Conservation (phyloP, 352 stramenopile species). For the Phytophthora cactorum region DNA sequence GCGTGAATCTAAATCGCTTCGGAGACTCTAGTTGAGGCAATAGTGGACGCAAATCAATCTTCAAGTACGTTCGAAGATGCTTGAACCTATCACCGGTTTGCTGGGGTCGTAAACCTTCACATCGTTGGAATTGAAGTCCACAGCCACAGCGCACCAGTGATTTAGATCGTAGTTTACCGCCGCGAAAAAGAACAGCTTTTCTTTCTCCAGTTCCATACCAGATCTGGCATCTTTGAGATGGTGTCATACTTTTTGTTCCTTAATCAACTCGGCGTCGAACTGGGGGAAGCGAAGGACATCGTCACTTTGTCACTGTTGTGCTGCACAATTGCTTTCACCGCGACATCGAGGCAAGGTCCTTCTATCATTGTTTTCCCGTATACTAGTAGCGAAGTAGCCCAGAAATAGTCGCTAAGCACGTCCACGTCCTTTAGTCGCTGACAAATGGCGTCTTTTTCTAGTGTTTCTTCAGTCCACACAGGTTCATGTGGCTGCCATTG, state of each 20-base stretch:
- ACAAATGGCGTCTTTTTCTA: neutral
- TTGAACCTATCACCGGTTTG: constrained; percentile 1
- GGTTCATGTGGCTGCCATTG: neutral
- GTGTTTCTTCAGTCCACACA: neutral
- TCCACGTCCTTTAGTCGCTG: neutral
- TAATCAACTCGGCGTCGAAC: constrained; percentile 9
- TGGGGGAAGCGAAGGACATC: neutral
- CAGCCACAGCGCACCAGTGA: constrained; percentile 13
- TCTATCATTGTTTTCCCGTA: constrained; percentile 9
- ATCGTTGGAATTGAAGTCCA: neutral
- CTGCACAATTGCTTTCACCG: neutral
- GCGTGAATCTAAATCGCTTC: constrained; percentile 5
- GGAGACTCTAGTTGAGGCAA: constrained; percentile 4
- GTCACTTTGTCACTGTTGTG: neutral
- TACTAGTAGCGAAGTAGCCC: neutral
- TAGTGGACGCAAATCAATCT: neutral
- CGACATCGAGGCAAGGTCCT: constrained; percentile 1
- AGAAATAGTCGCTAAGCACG: constrained; percentile 9
- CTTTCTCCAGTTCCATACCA: neutral
- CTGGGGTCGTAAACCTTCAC: neutral
- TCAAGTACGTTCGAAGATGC: constrained; percentile 1
- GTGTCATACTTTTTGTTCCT: neutral
- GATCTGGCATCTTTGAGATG: neutral
- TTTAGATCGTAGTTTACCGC: constrained; percentile 10
- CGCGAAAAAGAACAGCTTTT: constrained; percentile 6